phyloP scores from a whole-genome alignment of 75 land plant genomes.

The Sequoiadendron giganteum region DNA sequence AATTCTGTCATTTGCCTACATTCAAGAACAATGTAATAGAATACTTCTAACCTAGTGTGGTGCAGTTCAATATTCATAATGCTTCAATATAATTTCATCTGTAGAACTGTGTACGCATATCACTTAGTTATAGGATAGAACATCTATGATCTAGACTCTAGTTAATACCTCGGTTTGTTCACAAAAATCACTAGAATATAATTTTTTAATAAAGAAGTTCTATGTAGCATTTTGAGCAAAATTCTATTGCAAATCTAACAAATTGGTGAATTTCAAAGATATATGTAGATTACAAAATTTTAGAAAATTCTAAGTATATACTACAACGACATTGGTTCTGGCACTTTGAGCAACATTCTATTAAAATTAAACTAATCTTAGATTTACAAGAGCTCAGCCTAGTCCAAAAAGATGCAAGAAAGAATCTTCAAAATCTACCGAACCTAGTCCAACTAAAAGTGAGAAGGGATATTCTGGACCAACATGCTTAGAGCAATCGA shows the following conservation, averaged over 20 bases:
- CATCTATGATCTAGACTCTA: background rate
- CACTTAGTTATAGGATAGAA: background rate
- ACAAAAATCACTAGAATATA: background rate
- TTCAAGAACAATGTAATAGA: background rate
- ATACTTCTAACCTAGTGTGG: background rate
- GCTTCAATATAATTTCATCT: background rate
- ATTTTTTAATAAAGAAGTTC: background rate
- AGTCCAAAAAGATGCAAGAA: background rate
- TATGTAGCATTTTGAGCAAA: background rate
- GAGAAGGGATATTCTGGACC: conserved; percentile 15
- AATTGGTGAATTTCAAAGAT: background rate
- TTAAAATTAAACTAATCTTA: background rate
- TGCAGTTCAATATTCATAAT: background rate
- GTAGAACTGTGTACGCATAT: background rate
- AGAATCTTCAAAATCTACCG: background rate
- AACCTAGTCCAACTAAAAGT: conserved; percentile 1
- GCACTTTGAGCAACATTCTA: background rate
- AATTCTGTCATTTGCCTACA: background rate
- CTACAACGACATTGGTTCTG: background rate
- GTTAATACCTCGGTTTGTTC: background rate
- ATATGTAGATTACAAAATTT: background rate
- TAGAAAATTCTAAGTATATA: background rate
- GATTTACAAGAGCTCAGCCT: background rate
- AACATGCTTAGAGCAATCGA: conserved; percentile 64
- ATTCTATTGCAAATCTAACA: background rate